Evolutionary conservation across 2,329 filamentous ascomycete genomes (phyloP), one percentile per base, ranked within the genome.

Genomic region (Trichophyton verrucosum): DNA sequence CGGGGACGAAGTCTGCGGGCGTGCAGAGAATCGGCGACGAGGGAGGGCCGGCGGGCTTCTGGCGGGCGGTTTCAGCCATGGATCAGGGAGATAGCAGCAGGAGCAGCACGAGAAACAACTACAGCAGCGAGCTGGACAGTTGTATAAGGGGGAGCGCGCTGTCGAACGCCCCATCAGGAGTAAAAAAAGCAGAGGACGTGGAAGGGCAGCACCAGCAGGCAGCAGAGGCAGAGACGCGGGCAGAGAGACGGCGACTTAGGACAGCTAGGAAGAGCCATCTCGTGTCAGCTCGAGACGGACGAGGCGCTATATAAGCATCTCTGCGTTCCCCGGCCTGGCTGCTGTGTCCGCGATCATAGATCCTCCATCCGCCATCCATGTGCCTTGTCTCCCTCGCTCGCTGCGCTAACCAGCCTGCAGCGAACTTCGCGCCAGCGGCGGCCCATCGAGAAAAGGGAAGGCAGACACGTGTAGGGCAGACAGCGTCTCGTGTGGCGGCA

Each of bases 1-100:
- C 74, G 24, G 74, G 74, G 46, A 70, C 62, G 59, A 73, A 71
- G 46, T 27, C 20, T 17, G 46, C 46, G 46, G 46, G 46, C 46
- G 46, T 24, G 46, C 22, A 20, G 46, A 51, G 46, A 27, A 13
- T 13, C 17, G 17, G 20, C 20, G 46, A 20, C 17, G 49, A 27
- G 49, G 49, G 9, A 47, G 44, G 9, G n/a, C 17, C 9, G 44
- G 44, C 40, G 15, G 40, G 15, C n/a, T n/a, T 44, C 40, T 44
- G 40, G 40, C 15, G n/a, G 40, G 40, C n/a, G n/a, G n/a, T 7
- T 44, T 44, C 40, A 44, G 40, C 40, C 40, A 44, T 44, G 33
- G 33, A 4, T 38, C 33, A 38, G 33, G 33, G 33, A 44, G 40
- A 15, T 44, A 44, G 40, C 40, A 44, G 40, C 40, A 44, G 40